phyloP scores from a whole-genome alignment of 768 basidiomycete species.

The Tephrocybe sp. region DNA sequence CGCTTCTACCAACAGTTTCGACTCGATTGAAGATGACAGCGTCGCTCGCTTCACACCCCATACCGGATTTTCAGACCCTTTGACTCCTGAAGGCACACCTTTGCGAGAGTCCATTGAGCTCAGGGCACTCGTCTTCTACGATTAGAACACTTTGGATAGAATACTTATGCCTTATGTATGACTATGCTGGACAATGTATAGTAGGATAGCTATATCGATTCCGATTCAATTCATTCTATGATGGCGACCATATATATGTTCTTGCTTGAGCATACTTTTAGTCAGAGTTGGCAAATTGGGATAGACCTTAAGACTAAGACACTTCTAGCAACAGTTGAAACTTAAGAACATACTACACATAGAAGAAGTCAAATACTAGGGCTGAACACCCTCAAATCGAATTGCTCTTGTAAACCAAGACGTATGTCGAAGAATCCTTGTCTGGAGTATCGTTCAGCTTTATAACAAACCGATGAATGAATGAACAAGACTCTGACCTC shows the following conservation, averaged over 20 bases:
- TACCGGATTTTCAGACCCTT: constrained; percentile 46
- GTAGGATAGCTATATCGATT: too few species aligned
- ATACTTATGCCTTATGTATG: too few species aligned
- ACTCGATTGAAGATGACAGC: constrained; percentile 36
- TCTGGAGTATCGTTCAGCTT: constrained; percentile 25
- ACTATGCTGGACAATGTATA: too few species aligned
- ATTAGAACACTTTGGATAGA: constrained; percentile 18
- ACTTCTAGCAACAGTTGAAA: too few species aligned
- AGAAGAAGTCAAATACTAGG: too few species aligned
- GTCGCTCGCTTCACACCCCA: constrained; percentile 50
- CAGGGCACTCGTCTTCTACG: constrained; percentile 51
- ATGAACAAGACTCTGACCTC: constrained; percentile 47
- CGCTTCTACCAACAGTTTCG: constrained; percentile 26
- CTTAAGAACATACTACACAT: too few species aligned
- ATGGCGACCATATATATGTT: too few species aligned
- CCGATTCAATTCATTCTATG: too few species aligned
- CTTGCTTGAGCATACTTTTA: too few species aligned
- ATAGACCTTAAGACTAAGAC: too few species aligned
- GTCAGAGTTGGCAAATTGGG: too few species aligned
- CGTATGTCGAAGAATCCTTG: constrained; percentile 88
- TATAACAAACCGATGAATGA: neutral
- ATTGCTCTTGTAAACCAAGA: constrained; percentile 79
- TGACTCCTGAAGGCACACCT: constrained; percentile 39
- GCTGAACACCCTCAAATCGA: constrained; percentile 7
- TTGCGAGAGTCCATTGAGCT: constrained; percentile 51